These are phyloP conservation scores for Lavandula angustifolia DNA, from an alignment of 257 asterid genomes.

Conservation along the genomic window DNA sequence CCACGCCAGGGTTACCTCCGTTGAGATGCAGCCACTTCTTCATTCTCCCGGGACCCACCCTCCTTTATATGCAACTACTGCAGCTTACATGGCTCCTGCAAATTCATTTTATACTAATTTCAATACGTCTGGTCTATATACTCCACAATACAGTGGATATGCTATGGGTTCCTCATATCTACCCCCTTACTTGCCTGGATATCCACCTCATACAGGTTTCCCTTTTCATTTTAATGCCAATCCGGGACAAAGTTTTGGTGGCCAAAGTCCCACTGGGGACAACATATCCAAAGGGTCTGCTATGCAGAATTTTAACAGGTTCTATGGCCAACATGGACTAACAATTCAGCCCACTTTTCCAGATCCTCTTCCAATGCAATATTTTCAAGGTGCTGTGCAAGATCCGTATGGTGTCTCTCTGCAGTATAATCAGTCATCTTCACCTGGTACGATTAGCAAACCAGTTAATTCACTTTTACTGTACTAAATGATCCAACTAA, in stretches of 20 bases:
- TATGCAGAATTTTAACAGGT: conserved; percentile 56
- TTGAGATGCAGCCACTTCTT: conserved; percentile 51
- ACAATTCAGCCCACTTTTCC: conserved; percentile 58
- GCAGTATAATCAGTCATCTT: conserved; percentile 52
- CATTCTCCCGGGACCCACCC: conserved; percentile 57
- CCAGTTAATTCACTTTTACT: conserved; percentile 51
- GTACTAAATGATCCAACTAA: conserved; percentile 45
- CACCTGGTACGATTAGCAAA: conserved; percentile 44
- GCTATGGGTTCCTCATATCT: conserved; percentile 60
- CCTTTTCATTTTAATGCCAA: conserved; percentile 52
- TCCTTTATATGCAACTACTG: conserved; percentile 66
- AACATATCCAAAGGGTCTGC: conserved; percentile 47
- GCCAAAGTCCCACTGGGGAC: conserved; percentile 55
- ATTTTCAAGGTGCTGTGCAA: conserved; percentile 61
- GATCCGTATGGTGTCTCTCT: conserved; percentile 56
- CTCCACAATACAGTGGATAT: conserved; percentile 76
- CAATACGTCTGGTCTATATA: conserved; percentile 54
- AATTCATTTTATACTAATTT: conserved; percentile 54
- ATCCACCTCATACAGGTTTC: conserved; percentile 54
- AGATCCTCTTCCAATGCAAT: conserved; percentile 71
- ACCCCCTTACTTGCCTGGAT: conserved; percentile 64
- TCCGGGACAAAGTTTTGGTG: conserved; percentile 65
- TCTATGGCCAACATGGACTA: conserved; percentile 65
- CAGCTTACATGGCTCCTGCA: conserved; percentile 72
- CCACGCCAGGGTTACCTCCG: conserved; percentile 39